Conservation (phyloP, 2,329 filamentous ascomycete genomes). For the Fonsecaea erecta region DNA sequence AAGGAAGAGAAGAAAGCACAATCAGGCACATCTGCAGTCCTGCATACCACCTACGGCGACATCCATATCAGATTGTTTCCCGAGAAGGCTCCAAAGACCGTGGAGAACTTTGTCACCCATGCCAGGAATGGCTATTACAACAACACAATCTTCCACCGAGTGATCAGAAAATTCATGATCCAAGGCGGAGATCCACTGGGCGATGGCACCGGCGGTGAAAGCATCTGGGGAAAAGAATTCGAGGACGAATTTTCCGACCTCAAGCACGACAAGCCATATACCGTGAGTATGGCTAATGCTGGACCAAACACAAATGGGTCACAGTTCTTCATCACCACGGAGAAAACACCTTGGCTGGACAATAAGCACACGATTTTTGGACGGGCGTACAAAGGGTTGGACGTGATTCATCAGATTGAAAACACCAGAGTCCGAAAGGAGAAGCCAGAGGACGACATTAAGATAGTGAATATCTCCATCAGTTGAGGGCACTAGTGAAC, state of each 20-base stretch:
- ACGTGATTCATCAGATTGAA: slow-evolving; percentile 96
- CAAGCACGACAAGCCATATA: slow-evolving; percentile 95
- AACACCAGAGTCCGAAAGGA: slow-evolving; percentile 85
- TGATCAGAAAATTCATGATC: slow-evolving; percentile 99
- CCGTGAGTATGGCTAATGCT: slow-evolving; percentile 96
- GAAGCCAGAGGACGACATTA: slow-evolving; percentile 95
- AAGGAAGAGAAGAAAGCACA: slow-evolving; percentile 66
- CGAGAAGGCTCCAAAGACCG: slow-evolving; percentile 87
- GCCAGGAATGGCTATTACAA: slow-evolving; percentile 93
- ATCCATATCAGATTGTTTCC: slow-evolving; percentile 93
- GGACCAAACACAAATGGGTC: slow-evolving; percentile 93
- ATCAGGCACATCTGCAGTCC: slow-evolving; percentile 75
- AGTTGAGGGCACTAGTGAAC: slow-evolving; percentile 12
- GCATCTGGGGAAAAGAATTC: slow-evolving; percentile 90
- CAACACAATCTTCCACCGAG: slow-evolving; percentile 93
- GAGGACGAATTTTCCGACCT: slow-evolving; percentile 91
- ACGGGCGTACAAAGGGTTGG: slow-evolving; percentile 83
- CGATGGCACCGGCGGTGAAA: slow-evolving; percentile 87
- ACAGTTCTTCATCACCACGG: slow-evolving; percentile 93
- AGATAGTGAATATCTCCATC: slow-evolving; percentile 81
- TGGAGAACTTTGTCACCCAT: slow-evolving; percentile 97
- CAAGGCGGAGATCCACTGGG: slow-evolving; percentile 83
- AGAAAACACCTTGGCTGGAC: slow-evolving; percentile 96
- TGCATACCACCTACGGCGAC: slow-evolving; percentile 93
- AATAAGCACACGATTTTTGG: slow-evolving; percentile 97